A percentile compares a stretch with the other conserved stretches of the same genome.
phyloP scores from a whole-genome alignment of 2,329 filamentous ascomycete genomes.

The Setomelanomma holmii region DNA sequence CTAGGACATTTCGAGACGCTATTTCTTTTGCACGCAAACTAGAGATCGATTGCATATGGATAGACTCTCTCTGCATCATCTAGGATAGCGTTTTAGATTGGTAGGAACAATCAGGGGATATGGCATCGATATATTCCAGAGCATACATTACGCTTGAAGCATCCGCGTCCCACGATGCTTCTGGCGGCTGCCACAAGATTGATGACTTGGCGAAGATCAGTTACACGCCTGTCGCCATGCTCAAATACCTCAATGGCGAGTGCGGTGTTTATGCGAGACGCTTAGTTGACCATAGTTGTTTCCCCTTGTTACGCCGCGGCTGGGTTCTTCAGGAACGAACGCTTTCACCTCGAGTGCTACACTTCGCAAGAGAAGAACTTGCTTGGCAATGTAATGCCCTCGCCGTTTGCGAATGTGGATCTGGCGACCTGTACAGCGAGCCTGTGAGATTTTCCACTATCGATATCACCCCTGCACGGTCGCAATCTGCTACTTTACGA shows the following conservation, averaged over 20 bases:
- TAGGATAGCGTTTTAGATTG: not conserved
- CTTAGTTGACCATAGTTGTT: not conserved
- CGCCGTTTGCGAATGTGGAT: not conserved
- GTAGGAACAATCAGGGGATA: not conserved
- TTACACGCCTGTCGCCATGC: not conserved
- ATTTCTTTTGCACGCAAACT: not conserved
- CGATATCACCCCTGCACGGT: not conserved
- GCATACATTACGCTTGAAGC: not conserved
- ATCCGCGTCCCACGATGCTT: not conserved
- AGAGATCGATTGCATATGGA: not conserved
- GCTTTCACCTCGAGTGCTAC: slow-evolving; percentile 19
- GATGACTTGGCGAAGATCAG: not conserved
- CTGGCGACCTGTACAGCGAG: not conserved
- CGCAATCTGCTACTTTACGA: not conserved
- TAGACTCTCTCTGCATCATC: slow-evolving; percentile 1
- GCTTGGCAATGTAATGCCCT: slow-evolving; percentile 15
- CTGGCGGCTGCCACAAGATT: not conserved
- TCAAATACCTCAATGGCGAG: not conserved
- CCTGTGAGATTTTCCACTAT: too few species aligned
- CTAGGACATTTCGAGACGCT: not conserved
- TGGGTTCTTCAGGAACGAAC: slow-evolving; percentile 23
- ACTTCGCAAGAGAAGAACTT: slow-evolving; percentile 17
- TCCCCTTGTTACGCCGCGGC: slow-evolving; percentile 8
- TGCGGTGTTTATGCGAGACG: not conserved
- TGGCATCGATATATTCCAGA: slow-evolving; percentile 1